Evolutionary conservation across 371 early-diverging fungal genomes (phyloP).

Genomic region (Encephalitozoon intestinalis): DNA sequence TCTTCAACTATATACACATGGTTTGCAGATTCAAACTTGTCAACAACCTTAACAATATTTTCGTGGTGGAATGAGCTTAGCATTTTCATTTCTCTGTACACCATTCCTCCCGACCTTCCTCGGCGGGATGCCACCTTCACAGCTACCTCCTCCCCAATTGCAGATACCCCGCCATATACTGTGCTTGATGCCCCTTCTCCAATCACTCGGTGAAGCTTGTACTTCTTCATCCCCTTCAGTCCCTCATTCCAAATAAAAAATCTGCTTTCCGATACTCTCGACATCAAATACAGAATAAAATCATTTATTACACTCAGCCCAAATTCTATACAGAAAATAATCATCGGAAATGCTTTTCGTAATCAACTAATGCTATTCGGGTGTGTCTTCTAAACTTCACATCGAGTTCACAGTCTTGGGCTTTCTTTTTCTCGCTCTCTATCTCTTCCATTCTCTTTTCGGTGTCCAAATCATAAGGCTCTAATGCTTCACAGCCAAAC

Average conservation of each 20-base stretch:
- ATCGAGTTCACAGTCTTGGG: not conserved
- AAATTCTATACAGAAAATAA: not conserved
- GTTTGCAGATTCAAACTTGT: not conserved
- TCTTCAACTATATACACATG: conserved; percentile 17
- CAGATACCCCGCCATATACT: conserved; percentile 1
- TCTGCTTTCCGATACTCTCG: not conserved
- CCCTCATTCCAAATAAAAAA: not conserved
- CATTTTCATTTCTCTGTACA: not conserved
- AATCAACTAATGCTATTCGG: not conserved
- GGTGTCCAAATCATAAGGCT: not conserved
- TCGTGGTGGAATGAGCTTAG: not conserved
- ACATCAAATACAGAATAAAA: not conserved
- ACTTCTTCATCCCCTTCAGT: not conserved
- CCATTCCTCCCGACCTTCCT: not conserved
- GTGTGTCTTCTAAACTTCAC: not conserved
- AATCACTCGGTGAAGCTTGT: conserved; percentile 14
- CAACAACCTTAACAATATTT: conserved; percentile 21
- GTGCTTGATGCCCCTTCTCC: conserved; percentile 18
- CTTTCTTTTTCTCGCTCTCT: not conserved
- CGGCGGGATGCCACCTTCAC: not conserved
- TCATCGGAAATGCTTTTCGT: not conserved
- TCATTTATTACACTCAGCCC: not conserved
- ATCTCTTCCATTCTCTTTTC: not conserved
- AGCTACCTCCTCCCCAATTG: not conserved
- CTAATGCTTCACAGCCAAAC: not conserved